Percentiles rank a stretch among this genome's conserved stretches.
Conservation (phyloP, 1,139 yeast species). For the Saccharomyces uvarum region DNA sequence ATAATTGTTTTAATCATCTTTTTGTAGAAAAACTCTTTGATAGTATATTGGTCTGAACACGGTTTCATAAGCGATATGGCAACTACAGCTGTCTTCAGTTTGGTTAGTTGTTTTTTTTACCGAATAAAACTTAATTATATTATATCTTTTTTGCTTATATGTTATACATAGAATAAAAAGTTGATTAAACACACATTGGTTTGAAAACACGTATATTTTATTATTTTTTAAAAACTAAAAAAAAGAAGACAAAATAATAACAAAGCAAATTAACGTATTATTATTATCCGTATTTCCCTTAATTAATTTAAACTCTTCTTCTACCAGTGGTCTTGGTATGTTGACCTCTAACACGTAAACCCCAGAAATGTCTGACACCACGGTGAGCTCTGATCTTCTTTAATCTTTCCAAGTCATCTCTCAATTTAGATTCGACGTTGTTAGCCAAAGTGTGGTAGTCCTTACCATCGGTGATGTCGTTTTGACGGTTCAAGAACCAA, state of each 20-base stretch:
- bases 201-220: not conserved
- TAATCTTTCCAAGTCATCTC: slow-evolving; percentile 99
- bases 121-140: not conserved
- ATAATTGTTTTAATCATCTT: not conserved
- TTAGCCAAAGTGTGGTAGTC: slow-evolving; percentile 98
- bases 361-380: slow-evolving; percentile 99
- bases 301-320: slow-evolving; percentile 38
- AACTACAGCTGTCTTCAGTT: not conserved
- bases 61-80: too few relatives aligned
- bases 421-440: slow-evolving; percentile 97
- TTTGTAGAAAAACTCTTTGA: too few relatives aligned
- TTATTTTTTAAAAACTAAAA: not conserved
- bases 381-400: slow-evolving; percentile 99
- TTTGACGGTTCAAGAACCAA: slow-evolving; percentile 99
- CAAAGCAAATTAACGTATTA: not conserved
- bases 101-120: not conserved
- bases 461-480: slow-evolving; percentile 97
- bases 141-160: not conserved
- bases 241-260: not conserved
- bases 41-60: too few relatives aligned
- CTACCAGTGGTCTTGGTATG: slow-evolving; percentile 99
- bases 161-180: not conserved
- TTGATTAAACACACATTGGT: slow-evolving; percentile 1
- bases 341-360: slow-evolving; percentile 94
- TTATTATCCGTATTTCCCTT: not conserved